Evolutionary conservation across 257 asterid species (phyloP), one percentile per base, ranked within the genome.

Genomic region (Primulina eburnea): DNA sequence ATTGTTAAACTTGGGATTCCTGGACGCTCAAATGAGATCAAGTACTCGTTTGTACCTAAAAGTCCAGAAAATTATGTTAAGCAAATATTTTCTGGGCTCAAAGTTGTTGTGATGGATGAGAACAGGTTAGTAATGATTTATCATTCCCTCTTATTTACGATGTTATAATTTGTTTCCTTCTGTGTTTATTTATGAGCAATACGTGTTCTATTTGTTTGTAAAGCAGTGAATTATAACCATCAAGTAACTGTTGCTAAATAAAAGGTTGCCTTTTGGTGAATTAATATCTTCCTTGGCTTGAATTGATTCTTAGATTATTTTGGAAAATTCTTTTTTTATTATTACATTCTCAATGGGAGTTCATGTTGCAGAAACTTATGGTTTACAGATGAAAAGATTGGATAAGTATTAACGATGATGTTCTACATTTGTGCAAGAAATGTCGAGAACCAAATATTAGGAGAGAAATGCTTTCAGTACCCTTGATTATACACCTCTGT

Each of bases 61-160:
- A 85, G 79, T 38, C 85, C 84, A 7, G 87, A 88, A 55, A 86
- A 84, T 78, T 90, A 80, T 74, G 71, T 72, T 55, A 87, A 81
- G 67, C 75, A 76, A 32, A 82, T 64, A 64, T 87, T 90, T 76
- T 70, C 90, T 7, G 96, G 96, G 64, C 90, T 93, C 79, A 90
- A 86, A 79, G 97, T 89, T 53, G 82, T 89, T 32, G 76, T 91
- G 74, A 83, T 91, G 95, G 99, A 94, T 77, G 96, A 88, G 50
- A 94, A 89, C 62, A 87, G 96, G 99, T 93, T 26, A 64, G 83
- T 81, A 20, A 37, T 58, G 29, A 68, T 24, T 59, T 17, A 32
- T 7, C 10, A 56, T 66, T 65, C 53, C 6, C 0, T 24, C 21
- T 71, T 56, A 35, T 68, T 21, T 30, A 11, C 43, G 56, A 8